Conservation (phyloP, 2,329 filamentous ascomycete genomes). For the Cytospora piceicola region DNA sequence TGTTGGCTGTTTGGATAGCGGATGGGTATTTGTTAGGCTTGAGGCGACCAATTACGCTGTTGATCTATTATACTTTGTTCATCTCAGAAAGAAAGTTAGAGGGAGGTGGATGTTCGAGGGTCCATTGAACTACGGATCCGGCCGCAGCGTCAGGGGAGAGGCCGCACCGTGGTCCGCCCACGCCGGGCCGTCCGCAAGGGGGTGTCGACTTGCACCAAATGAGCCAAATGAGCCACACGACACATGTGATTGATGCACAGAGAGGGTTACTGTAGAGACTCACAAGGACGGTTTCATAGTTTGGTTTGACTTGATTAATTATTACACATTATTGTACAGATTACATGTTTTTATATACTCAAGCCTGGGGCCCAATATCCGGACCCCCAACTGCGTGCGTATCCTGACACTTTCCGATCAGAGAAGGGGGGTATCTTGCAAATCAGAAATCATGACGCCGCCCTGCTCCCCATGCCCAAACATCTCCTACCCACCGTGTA, state of each 20-base stretch:
- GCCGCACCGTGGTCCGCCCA: conserved; percentile 23
- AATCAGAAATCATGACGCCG: conserved; percentile 22
- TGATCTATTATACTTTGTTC: conserved; percentile 1
- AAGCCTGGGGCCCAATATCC: conserved; percentile 8
- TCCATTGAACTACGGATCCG: conserved; percentile 20
- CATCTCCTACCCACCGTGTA: not conserved
- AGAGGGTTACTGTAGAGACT: too few relatives aligned
- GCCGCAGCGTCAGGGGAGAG: not conserved
- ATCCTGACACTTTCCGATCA: conserved; percentile 17
- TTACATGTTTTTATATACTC: conserved; percentile 30
- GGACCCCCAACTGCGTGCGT: not conserved
- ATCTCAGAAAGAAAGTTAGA: not conserved
- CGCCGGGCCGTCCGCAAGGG: not conserved
- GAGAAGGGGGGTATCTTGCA: conserved; percentile 28
- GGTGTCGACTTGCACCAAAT: not conserved
- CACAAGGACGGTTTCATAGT: not conserved
- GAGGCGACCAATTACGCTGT: not conserved
- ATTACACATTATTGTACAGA: conserved; percentile 26
- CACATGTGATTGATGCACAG: not conserved
- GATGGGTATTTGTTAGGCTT: not conserved
- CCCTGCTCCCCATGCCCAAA: conserved; percentile 1
- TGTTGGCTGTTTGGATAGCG: conserved; percentile 3
- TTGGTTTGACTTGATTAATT: conserved; percentile 25
- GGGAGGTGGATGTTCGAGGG: not conserved
- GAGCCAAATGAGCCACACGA: not conserved